Percentiles rank a stretch among this genome's conserved stretches.
Conservation (phyloP, 2,329 filamentous ascomycete genomes). For the Pseudogymnoascus sp. region DNA sequence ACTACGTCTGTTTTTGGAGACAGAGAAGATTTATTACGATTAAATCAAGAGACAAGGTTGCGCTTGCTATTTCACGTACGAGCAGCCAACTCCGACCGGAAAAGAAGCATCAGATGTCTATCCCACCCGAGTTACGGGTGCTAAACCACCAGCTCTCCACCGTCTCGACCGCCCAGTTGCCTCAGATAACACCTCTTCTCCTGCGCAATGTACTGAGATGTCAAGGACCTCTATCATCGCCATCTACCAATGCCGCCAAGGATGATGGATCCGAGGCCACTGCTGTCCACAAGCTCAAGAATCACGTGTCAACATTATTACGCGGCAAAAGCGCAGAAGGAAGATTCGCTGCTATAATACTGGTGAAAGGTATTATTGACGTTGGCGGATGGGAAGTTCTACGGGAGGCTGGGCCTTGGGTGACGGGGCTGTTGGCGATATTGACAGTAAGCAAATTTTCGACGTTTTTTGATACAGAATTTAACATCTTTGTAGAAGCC, state of each 20-base stretch:
- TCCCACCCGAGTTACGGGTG: constrained; percentile 52
- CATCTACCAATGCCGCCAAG: constrained; percentile 53
- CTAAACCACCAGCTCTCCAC: constrained; percentile 65
- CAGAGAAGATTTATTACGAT: background rate
- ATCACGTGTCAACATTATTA: constrained; percentile 67
- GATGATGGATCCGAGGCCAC: constrained; percentile 55
- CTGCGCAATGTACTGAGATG: constrained; percentile 52
- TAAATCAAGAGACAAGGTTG: background rate
- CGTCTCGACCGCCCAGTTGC: constrained; percentile 64
- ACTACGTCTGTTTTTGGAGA: background rate
- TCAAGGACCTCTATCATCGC: constrained; percentile 52
- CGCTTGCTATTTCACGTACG: background rate
- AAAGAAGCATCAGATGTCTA: constrained; percentile 22
- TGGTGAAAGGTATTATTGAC: constrained; percentile 76
- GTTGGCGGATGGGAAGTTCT: constrained; percentile 79
- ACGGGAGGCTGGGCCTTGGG: constrained; percentile 65
- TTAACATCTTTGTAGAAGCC: constrained; percentile 52
- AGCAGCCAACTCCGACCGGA: background rate
- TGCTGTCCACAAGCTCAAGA: constrained; percentile 74
- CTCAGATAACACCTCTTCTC: constrained; percentile 63
- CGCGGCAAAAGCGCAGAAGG: constrained; percentile 68
- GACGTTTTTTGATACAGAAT: background rate
- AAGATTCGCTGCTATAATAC: constrained; percentile 67
- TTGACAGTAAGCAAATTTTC: constrained; percentile 48
- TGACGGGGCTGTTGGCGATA: constrained; percentile 65